Conservation (phyloP, 345 rosid species). For the Populus pruinosa region DNA sequence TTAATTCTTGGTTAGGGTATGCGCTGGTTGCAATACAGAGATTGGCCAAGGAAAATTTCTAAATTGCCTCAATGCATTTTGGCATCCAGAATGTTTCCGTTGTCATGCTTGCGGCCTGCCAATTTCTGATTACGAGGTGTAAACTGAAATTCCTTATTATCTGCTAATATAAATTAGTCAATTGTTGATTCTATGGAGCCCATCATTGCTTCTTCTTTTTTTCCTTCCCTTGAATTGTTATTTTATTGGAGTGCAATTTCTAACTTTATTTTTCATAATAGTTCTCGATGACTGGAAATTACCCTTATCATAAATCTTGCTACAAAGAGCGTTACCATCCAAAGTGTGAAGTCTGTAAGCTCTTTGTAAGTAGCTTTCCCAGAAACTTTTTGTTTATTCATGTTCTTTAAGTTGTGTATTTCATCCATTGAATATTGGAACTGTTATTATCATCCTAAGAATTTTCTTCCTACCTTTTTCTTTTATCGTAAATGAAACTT, state of each 20-base stretch:
- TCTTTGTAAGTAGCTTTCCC: conserved; percentile 23
- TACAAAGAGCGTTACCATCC: conserved; percentile 34
- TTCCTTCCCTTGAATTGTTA: conserved; percentile 11
- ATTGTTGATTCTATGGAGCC: conserved; percentile 5
- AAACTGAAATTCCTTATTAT: not conserved
- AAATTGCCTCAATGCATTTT: conserved; percentile 31
- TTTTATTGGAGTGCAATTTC: conserved; percentile 4
- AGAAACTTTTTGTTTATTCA: not conserved
- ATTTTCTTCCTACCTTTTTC: not conserved
- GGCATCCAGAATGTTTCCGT: conserved; percentile 38
- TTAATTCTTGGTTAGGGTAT: conserved; percentile 17
- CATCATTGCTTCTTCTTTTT: not conserved
- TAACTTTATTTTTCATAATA: conserved; percentile 17
- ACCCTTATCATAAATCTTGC: conserved; percentile 32
- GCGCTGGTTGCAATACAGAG: conserved; percentile 35
- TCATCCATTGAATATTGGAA: not conserved
- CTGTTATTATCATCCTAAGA: not conserved
- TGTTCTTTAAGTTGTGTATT: not conserved
- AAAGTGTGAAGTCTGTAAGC: conserved; percentile 36
- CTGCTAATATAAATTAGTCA: not conserved
- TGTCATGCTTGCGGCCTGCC: conserved; percentile 30
- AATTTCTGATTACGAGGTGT: conserved; percentile 32
- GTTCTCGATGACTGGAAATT: conserved; percentile 33
- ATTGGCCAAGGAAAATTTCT: conserved; percentile 37
- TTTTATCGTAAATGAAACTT: not conserved